Conservation (phyloP, 2,329 filamentous ascomycete genomes). For the Thyridium curvatum region DNA sequence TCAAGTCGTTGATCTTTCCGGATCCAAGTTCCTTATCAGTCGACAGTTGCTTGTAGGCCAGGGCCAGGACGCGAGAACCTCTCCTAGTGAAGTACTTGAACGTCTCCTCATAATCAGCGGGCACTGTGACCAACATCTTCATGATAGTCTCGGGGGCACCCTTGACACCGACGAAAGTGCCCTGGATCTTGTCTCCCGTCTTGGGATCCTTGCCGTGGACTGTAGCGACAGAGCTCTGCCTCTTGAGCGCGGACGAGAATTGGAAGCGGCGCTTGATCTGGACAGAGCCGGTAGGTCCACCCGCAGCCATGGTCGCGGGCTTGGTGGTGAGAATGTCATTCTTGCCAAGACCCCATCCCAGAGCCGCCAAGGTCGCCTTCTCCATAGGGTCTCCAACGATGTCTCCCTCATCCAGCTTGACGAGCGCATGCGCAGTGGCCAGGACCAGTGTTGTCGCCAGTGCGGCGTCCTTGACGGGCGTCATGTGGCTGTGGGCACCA, state of each 20-base stretch:
- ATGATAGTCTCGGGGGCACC: constrained; percentile 95
- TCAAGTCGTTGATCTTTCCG: constrained; percentile 84
- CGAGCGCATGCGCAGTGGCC: constrained; percentile 89
- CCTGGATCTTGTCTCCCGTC: constrained; percentile 69
- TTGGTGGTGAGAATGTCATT: constrained; percentile 80
- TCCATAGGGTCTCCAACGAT: constrained; percentile 99
- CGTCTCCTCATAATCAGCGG: constrained; percentile 90
- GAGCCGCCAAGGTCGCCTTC: constrained; percentile 82
- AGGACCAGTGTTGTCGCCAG: constrained; percentile 87
- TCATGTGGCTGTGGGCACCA: constrained; percentile 77
- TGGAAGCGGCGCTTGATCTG: constrained; percentile 97
- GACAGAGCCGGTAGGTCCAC: constrained; percentile 63
- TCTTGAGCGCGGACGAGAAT: constrained; percentile 93
- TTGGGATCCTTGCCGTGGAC: constrained; percentile 66
- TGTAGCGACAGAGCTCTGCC: constrained; percentile 89
- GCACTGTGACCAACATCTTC: constrained; percentile 80
- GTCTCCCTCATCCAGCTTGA: constrained; percentile 94
- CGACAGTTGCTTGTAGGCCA: constrained; percentile 90
- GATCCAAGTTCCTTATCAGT: constrained; percentile 75
- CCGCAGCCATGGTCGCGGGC: constrained; percentile 35
- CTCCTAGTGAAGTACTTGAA: constrained; percentile 98
- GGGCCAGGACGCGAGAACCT: constrained; percentile 85
- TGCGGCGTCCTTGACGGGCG: constrained; percentile 61
- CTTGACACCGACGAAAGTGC: constrained; percentile 93
- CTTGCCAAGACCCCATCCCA: constrained; percentile 88